Percentiles rank a stretch among this genome's conserved stretches.
Evolutionary conservation across 257 asterid genomes (phyloP).

Genomic region (Prunella vulgaris): DNA sequence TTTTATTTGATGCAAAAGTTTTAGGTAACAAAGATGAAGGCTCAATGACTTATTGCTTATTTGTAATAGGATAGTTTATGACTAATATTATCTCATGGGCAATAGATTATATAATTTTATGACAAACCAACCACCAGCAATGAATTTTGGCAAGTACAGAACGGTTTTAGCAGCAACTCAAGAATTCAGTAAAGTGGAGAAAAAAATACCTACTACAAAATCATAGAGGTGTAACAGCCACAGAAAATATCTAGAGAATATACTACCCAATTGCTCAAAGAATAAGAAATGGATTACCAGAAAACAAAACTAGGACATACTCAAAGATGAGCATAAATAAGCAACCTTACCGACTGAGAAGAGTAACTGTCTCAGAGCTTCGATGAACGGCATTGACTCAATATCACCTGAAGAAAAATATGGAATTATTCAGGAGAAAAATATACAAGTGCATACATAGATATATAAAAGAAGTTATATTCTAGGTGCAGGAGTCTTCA

Average conservation of each 20-base stretch:
- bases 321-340: neutral
- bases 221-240: neutral
- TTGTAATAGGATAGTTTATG: neutral
- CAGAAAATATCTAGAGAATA: neutral
- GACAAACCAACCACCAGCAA: neutral
- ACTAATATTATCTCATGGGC: neutral
- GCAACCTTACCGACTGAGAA: constrained; percentile 79
- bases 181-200: neutral
- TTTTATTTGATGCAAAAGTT: neutral
- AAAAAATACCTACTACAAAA: neutral
- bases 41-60: neutral
- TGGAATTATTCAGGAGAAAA: neutral
- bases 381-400: constrained; percentile 98
- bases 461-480: neutral
- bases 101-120: neutral
- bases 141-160: constrained; percentile 2
- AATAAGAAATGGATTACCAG: neutral
- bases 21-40: neutral
- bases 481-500: neutral
- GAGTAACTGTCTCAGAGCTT: constrained; percentile 85
- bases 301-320: neutral
- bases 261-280: neutral
- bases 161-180: neutral
- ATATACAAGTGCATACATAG: neutral
- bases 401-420: constrained; percentile 67